Evolutionary conservation across 1,139 yeast genomes (phyloP), one percentile per base, ranked within the genome.

Genomic region (Suhomyces taliae): DNA sequence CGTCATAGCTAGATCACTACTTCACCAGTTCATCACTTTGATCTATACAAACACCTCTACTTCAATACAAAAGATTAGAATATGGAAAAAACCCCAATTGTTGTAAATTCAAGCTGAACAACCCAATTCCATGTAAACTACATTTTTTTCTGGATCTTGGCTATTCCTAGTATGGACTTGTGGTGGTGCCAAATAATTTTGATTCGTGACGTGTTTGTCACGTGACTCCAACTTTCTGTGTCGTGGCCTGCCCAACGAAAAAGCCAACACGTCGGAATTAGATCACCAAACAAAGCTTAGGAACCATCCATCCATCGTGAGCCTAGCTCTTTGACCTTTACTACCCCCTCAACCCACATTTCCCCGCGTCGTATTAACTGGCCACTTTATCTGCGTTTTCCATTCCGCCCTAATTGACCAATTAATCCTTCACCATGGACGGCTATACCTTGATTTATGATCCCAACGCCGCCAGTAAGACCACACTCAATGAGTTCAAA

Each of bases 361-460:
- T 35, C 44, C 32, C 32, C n/a, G 11, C 32, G 32, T 29, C 32
- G 32, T 29, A 7, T 29, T 29, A 29, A 11, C 32, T 29, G 32
- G 32, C n/a, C 32, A 29, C 32, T 9, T 29, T 29, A 29, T 29
- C 32, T 29, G 32, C 32, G 32, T 11, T 29, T 29, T 29, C 10
- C 4, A 9, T 11, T 6, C n/a, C 32, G 32, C 26, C 27, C 27
- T 7, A 36, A 36, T 36, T 36, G 37, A 10, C 37, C 37, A 36
- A 36, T 36, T 36, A 19, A 36, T 36, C 32, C 9, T 36, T 29
- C 41, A 42, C 26, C 19, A 44, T 44, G 46, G 46, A 44, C 47
- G 88, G 90, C 11, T 86, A 86, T 65, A 85, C 93, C 24, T 72
- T 87, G 70, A 85, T 87, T 53, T 83, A 83, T 62, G 90, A 87